phyloP scores from a whole-genome alignment of 164 flowering plant species.

The Kingdonia uniflora region DNA sequence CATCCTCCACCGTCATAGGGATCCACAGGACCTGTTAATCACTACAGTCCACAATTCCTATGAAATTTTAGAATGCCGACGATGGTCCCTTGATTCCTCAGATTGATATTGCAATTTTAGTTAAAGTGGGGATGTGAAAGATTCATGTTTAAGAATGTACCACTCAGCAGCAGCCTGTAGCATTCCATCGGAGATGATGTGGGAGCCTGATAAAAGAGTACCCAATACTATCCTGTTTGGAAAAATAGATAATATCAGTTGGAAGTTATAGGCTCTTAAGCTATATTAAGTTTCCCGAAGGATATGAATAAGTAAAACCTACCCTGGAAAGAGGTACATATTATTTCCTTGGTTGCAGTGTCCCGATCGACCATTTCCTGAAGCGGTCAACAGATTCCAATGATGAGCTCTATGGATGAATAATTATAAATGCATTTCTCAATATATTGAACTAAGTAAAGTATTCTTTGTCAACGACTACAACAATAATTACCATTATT shows the following conservation, averaged over 20 bases:
- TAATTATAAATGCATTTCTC: background rate
- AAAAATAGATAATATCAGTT: constrained; percentile 1
- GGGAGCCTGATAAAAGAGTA: constrained; percentile 85
- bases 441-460: no score
- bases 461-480: no score
- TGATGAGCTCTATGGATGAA: background rate
- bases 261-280: background rate
- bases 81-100: no score
- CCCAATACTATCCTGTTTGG: constrained; percentile 88
- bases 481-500: no score
- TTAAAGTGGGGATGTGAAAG: no score
- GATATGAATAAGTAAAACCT: constrained; percentile 16
- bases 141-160: constrained; percentile 25
- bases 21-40: no score
- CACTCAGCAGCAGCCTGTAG: constrained; percentile 97
- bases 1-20: no score
- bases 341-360: constrained; percentile 97
- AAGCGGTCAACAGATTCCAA: background rate
- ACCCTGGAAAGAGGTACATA: constrained; percentile 99
- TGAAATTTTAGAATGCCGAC: no score
- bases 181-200: constrained; percentile 89
- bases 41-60: no score
- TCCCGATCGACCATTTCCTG: constrained; percentile 84
- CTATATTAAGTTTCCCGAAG: background rate
- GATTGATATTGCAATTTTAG: no score